Evolutionary conservation across 805 yeast species (phyloP), one percentile per base, ranked within the genome.

Genomic region (Wickerhamomyces queroliae): DNA sequence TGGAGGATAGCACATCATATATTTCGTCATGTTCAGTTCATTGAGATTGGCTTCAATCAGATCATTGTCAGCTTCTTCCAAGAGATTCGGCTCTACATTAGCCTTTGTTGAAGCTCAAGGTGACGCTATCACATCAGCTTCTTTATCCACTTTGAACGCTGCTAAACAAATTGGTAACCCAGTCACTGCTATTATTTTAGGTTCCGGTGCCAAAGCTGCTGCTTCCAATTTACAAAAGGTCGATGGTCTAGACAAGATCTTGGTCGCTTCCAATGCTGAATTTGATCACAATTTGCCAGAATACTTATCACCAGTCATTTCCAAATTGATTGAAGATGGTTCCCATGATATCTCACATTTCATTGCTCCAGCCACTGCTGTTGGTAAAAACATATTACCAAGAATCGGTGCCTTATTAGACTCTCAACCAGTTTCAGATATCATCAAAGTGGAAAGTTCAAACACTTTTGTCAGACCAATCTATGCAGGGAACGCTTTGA

Each of bases 401-500:
- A 74, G 98, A 48, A 71, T 84, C 18, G 95, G 87, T 25, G 96
- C 96, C 1, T 55, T 83, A 41, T 65, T 91, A 36, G 95, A 91
- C 55, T 73, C 76, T 18, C 97, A 91, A 66, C 97, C 96, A 22
- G 65, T 93, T 37, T 78, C 91, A 21, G 98, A 91, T 57, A 73
- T 93, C 42, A 76, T 74, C 49, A 74, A 76, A 53, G 81, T 91
- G 29, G 75, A 74, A 47, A 67, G 77, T 37, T 70, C 76, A 15
- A 76, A 73, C 45, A 83, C 93, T 7, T 93, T 91, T 62, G 80
- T 83, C 28, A 82, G 98, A 61, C 97, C 98, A 34, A 88, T 91
- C 28, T 93, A 86, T 59, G 98, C 99, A 17, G 99, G 99, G 36
- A 93, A 93, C 63, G 95, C 95, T 5, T 67, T 87, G 42, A 76